phyloP scores from a whole-genome alignment of 352 stramenopile species.

The Phytophthora cactorum region DNA sequence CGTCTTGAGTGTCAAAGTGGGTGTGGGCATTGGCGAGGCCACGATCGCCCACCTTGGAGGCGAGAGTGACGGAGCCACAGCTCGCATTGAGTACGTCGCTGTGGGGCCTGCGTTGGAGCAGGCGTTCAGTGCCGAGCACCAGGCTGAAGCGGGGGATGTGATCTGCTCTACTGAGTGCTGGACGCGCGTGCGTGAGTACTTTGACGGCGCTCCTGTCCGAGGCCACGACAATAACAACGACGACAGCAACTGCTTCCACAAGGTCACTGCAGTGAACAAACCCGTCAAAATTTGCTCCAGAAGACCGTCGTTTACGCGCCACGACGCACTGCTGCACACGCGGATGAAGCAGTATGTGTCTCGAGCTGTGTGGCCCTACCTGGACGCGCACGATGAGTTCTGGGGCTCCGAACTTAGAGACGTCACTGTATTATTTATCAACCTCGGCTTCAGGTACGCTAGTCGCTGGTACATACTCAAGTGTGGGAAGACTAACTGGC shows the following conservation, averaged over 20 bases:
- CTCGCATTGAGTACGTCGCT: conserved; percentile 92
- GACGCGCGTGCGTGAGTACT: conserved; percentile 67
- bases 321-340: conserved; percentile 81
- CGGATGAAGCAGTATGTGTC: conserved; percentile 94
- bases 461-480: not conserved
- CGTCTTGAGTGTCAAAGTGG: conserved; percentile 95
- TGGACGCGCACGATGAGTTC: conserved; percentile 93
- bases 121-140: conserved; percentile 90
- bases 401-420: conserved; percentile 93
- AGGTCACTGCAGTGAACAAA: conserved; percentile 59
- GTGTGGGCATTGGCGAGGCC: conserved; percentile 88
- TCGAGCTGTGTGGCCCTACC: conserved; percentile 91
- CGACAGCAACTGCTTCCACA: conserved; percentile 48
- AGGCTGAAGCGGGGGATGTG: conserved; percentile 89
- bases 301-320: conserved; percentile 73
- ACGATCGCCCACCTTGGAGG: conserved; percentile 92
- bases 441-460: conserved; percentile 89
- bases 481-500: not conserved
- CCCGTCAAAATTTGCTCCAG: conserved; percentile 75
- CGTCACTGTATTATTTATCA: conserved; percentile 94
- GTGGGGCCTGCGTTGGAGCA: conserved; percentile 91
- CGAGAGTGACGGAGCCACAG: conserved; percentile 78
- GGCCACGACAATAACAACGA: conserved; percentile 8
- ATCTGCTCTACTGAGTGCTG: conserved; percentile 90
- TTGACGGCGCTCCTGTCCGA: conserved; percentile 57